Conservation (phyloP, 495 filamentous ascomycete species). For the Neurospora africana region DNA sequence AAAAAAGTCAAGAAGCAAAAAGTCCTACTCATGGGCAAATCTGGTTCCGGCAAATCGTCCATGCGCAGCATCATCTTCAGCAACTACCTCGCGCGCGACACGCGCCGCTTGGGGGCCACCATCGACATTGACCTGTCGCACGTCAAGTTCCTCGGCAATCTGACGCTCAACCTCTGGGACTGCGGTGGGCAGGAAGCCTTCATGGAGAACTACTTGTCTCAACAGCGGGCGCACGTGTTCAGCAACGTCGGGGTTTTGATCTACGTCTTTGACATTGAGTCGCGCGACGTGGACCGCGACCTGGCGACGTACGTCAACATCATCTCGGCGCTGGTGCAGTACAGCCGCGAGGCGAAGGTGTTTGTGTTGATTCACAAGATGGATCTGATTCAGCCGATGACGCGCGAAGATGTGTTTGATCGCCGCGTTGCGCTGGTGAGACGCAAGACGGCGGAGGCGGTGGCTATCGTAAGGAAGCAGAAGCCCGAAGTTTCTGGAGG, state of each 20-base stretch:
- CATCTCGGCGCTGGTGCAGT: conserved; percentile 74
- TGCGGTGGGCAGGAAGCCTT: conserved; percentile 98
- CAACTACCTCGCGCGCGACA: conserved; percentile 96
- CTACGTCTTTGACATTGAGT: conserved; percentile 98
- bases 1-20: conserved; percentile 54
- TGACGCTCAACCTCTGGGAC: conserved; percentile 96
- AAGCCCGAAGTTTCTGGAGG: conserved; percentile 9
- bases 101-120: conserved; percentile 85
- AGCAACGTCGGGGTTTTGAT: conserved; percentile 92
- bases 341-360: conserved; percentile 70
- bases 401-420: conserved; percentile 70
- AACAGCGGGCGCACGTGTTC: conserved; percentile 93
- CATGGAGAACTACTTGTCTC: conserved; percentile 92
- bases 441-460: conserved; percentile 62
- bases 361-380: conserved; percentile 97
- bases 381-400: conserved; percentile 80
- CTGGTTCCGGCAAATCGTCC: conserved; percentile 96
- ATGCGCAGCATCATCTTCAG: conserved; percentile 98
- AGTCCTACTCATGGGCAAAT: conserved; percentile 71
- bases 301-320: conserved; percentile 80
- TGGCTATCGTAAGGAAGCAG: conserved; percentile 27
- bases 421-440: conserved; percentile 64
- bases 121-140: conserved; percentile 97
- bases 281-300: conserved; percentile 82
- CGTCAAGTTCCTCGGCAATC: conserved; percentile 94